Conservation (phyloP, 306 rosid species). For the Quercus cerris region DNA sequence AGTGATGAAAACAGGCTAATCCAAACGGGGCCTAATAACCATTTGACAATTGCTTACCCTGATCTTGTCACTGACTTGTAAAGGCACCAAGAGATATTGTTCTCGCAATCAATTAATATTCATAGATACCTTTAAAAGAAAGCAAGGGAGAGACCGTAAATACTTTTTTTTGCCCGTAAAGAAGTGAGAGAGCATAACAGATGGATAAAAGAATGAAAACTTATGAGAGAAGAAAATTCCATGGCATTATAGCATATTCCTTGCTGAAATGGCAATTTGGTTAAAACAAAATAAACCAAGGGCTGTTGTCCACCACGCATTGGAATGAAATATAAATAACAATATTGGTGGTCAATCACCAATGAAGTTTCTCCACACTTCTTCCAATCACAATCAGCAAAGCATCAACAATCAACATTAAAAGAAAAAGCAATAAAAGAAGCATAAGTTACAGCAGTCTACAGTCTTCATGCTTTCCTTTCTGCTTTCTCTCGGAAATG, state of each 20-base stretch:
- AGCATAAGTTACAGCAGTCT: background rate
- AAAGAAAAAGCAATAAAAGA: no score
- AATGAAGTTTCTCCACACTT: background rate
- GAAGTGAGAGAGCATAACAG: no score
- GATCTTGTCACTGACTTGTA: no score
- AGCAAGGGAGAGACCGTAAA: no score
- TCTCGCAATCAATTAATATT: no score
- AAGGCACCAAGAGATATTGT: no score
- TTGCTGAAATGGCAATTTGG: background rate
- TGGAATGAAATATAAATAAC: background rate
- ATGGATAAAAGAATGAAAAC: background rate
- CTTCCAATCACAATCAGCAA: background rate
- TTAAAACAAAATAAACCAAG: background rate
- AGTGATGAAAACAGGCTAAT: no score
- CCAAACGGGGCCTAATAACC: no score
- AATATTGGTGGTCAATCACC: background rate
- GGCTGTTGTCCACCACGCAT: background rate
- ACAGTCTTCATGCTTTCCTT: background rate
- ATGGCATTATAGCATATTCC: conserved; percentile 23
- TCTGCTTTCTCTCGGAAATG: conserved; percentile 38
- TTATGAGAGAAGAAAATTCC: background rate
- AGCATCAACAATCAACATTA: no score
- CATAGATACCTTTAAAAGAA: no score
- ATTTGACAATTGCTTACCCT: no score
- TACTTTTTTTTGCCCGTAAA: no score